These are phyloP conservation scores for Zygnema circumcarinatum DNA, from an alignment of 139 green algal genomes.

Conservation along the genomic window DNA sequence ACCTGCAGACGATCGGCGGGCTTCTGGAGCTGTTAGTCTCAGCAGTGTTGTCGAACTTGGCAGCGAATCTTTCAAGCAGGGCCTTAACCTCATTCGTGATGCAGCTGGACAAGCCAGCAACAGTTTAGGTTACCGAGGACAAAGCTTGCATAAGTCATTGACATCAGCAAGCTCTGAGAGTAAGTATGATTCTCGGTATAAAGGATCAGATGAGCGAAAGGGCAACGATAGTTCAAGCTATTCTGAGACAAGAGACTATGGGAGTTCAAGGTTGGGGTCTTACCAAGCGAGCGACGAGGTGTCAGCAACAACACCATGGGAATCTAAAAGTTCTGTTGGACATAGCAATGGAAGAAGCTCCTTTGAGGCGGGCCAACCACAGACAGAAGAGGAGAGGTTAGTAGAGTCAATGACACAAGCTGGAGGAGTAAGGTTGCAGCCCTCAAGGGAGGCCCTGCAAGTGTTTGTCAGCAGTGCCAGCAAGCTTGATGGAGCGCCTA, in stretches of 20 bases:
- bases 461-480: constrained; percentile 16
- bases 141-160: not conserved
- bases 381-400: constrained; percentile 45
- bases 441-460: constrained; percentile 38
- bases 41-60: constrained; percentile 2
- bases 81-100: not conserved
- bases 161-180: not conserved
- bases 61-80: constrained; percentile 1
- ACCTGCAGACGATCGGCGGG: constrained; percentile 16
- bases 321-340: constrained; percentile 10
- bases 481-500: constrained; percentile 19
- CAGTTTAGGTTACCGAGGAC: constrained; percentile 6
- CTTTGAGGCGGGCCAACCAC: not conserved
- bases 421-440: constrained; percentile 49
- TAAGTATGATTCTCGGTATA: not conserved
- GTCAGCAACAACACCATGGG: not conserved
- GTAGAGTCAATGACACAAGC: constrained; percentile 43
- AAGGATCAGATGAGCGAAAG: not conserved
- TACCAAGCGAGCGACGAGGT: not conserved
- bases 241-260: not conserved
- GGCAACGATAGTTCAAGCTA: not conserved
- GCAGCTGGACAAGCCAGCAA: not conserved
- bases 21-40: not conserved
- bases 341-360: constrained; percentile 3
- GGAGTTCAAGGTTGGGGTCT: not conserved